Evolutionary conservation across 1,139 yeast genomes (phyloP).

Genomic region (Zygosaccharomyces pseudobailii): DNA sequence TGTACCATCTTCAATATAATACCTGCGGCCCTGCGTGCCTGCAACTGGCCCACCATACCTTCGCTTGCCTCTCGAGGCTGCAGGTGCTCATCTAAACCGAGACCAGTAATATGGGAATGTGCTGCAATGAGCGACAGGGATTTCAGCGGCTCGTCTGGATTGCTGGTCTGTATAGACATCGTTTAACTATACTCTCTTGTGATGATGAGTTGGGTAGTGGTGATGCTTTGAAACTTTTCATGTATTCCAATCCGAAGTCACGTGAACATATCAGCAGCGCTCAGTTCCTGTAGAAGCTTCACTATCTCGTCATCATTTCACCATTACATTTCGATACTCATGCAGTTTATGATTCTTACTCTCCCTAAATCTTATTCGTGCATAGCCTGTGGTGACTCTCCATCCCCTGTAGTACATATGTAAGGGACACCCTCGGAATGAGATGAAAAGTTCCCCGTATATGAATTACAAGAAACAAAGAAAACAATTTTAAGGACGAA

Average conservation of each 20-base stretch:
- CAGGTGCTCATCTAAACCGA: conserved; percentile 87
- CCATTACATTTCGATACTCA: too few relatives aligned
- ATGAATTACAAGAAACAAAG: background rate
- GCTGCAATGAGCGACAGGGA: conserved; percentile 86
- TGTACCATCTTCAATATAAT: conserved; percentile 88
- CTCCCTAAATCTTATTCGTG: too few relatives aligned
- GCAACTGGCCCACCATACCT: conserved; percentile 97
- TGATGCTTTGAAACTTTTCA: conserved; percentile 4
- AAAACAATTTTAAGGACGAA: background rate
- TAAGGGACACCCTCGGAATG: background rate
- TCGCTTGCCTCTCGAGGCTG: conserved; percentile 75
- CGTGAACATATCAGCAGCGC: background rate
- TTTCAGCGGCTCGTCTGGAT: conserved; percentile 41
- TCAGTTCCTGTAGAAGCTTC: background rate
- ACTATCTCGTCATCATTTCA: too few relatives aligned
- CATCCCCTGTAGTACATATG: background rate
- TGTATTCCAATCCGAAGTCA: background rate
- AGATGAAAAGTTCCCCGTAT: background rate
- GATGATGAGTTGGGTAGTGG: background rate
- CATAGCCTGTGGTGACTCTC: background rate
- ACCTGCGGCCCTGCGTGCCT: conserved; percentile 96
- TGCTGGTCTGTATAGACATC: conserved; percentile 43
- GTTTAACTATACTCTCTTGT: background rate
- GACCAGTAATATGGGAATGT: conserved; percentile 92
- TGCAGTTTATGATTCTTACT: too few relatives aligned